Evolutionary conservation across 1,139 yeast species (phyloP).

Genomic region (Geotrichum europaeum): DNA sequence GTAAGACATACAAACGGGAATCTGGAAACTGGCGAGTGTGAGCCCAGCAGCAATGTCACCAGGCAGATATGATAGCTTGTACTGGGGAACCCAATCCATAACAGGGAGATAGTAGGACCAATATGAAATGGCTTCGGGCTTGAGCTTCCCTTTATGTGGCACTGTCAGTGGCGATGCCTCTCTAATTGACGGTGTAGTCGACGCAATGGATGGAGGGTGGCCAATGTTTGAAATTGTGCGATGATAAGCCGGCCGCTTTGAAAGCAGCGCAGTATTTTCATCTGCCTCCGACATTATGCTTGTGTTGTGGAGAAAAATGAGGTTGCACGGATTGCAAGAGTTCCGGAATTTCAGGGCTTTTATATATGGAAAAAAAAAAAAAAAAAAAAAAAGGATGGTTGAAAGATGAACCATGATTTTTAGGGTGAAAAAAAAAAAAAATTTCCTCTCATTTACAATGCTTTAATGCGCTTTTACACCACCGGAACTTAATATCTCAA

Average conservation of each 20-base stretch:
- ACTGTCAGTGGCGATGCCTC: slow-evolving; percentile 9
- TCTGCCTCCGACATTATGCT: slow-evolving; percentile 2
- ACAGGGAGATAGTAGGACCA: slow-evolving; percentile 74
- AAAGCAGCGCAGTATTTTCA: slow-evolving; percentile 5
- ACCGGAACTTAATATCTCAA: not conserved
- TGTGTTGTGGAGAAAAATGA: not conserved
- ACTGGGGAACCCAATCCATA: slow-evolving; percentile 69
- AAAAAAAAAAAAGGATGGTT: not conserved
- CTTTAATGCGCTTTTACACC: too few species aligned
- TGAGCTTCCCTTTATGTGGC: slow-evolving; percentile 16
- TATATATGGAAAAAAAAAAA: not conserved
- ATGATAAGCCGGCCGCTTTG: slow-evolving; percentile 16
- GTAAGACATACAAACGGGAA: slow-evolving; percentile 83
- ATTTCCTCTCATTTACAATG: too few species aligned
- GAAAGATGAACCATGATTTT: too few species aligned
- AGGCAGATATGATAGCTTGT: slow-evolving; percentile 45
- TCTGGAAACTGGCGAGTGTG: slow-evolving; percentile 84
- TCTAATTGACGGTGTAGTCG: slow-evolving; percentile 1
- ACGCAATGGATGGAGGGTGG: slow-evolving; percentile 1
- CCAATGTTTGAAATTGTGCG: slow-evolving; percentile 16
- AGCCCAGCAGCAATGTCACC: slow-evolving; percentile 84
- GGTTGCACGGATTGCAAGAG: not conserved
- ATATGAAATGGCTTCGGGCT: slow-evolving; percentile 28
- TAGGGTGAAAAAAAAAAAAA: too few species aligned
- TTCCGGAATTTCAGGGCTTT: not conserved